Evolutionary conservation across 345 rosid species (phyloP), one percentile per base, ranked within the genome.

Genomic region (Draba incana): DNA sequence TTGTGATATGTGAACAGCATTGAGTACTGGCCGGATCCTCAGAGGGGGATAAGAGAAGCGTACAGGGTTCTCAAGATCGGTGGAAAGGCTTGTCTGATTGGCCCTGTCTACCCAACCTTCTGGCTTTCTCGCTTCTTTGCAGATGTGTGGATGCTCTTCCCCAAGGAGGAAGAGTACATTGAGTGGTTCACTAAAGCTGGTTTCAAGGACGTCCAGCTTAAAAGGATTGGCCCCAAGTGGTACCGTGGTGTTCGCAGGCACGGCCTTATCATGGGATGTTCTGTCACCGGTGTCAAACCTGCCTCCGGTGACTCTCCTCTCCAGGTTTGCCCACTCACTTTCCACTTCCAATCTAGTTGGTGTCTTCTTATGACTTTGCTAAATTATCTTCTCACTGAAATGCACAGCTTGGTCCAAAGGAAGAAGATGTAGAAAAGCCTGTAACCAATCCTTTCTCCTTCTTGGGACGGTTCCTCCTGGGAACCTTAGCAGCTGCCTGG

Each of bases 1-100:
- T 24, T 30, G 13, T 43, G 23, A 15, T 46, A n/a, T 30, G 27
- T 25, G 7, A 20, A 69, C 83, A 94, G 99, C 75, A 94, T 94
- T 14, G 99, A 94, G 87, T 94, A 94, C 80, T 94, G 99, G 99
- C 99, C 99, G 24, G 98, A 94, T 68, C 99, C 98, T 2, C 98
- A 89, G 77, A 86, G 99, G 24, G 99, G 99, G 38, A 91, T 94
- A 59, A 89, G 69, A 77, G 99, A 91, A 84, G 99, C 98, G 15
- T 94, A 94, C 80, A 86, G 99, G 56, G 97, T 94, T 38, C 74
- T 94, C 84, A 94, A 91, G 74, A 81, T 83, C 23, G 97, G 97
- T 61, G 98, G 97, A 10, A 91, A 91, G 71, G 98, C 97, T 37
- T 94, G 98, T 69, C 0, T 94, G 48, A 94, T 94, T 31, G 99